Conservation (phyloP, 768 basidiomycete species). For the Tricholoma flavovirens region DNA sequence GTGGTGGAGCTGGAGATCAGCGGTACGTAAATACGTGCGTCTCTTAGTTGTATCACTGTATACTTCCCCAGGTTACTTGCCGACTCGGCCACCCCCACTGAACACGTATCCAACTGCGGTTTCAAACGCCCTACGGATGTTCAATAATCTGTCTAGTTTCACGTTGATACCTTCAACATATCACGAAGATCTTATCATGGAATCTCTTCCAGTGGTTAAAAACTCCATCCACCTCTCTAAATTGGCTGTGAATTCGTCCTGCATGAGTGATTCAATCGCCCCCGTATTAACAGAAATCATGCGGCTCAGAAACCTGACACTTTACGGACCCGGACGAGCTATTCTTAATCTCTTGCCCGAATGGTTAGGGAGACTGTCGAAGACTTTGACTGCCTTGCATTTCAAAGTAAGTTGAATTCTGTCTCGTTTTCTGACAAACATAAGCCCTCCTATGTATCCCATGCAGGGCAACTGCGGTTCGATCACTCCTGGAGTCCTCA, state of each 20-base stretch:
- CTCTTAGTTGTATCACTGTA: background rate
- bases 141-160: constrained; percentile 29
- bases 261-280: constrained; percentile 25
- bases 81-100: constrained; percentile 23
- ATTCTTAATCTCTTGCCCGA: constrained; percentile 37
- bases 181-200: constrained; percentile 28
- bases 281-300: constrained; percentile 23
- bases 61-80: constrained; percentile 16
- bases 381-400: constrained; percentile 32
- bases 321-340: constrained; percentile 33
- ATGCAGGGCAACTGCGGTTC: constrained; percentile 55
- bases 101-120: constrained; percentile 25
- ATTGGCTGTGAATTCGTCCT: constrained; percentile 32
- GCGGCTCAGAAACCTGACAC: constrained; percentile 25
- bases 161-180: constrained; percentile 28
- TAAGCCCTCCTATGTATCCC: background rate
- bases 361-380: constrained; percentile 35
- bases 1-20: constrained; percentile 40
- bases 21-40: constrained; percentile 25
- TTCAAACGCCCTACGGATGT: constrained; percentile 23
- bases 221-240: constrained; percentile 16
- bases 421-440: background rate
- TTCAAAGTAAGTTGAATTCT: constrained; percentile 30
- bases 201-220: constrained; percentile 20
- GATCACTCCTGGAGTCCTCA: constrained; percentile 55